These are phyloP conservation scores for Penicillium sp. DNA, from an alignment of 2,329 filamentous ascomycete species.

Conservation along the genomic window DNA sequence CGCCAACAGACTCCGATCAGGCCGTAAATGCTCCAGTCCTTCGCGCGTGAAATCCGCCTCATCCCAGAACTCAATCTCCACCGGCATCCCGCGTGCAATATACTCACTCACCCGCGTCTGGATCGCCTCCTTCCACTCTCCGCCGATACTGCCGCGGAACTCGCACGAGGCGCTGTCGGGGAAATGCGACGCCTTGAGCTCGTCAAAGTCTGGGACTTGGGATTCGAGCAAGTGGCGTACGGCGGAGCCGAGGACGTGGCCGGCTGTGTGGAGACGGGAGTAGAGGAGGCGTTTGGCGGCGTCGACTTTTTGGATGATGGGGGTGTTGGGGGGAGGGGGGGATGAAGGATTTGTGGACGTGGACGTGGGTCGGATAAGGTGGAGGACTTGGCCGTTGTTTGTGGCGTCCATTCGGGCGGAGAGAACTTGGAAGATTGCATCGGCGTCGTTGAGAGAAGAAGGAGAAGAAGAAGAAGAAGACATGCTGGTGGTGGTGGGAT, in stretches of 20 bases:
- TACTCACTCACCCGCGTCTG: conserved; percentile 57
- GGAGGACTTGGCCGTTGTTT: conserved; percentile 48
- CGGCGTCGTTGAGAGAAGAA: not conserved
- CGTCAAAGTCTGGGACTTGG: conserved; percentile 52
- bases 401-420: conserved; percentile 4
- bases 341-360: conserved; percentile 4
- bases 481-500: not conserved
- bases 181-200: conserved; percentile 67
- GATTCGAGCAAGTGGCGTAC: conserved; percentile 54
- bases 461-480: too few relatives aligned
- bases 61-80: conserved; percentile 63
- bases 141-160: conserved; percentile 62
- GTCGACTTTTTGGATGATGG: conserved; percentile 55
- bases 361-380: conserved; percentile 59
- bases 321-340: conserved; percentile 29
- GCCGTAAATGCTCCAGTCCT: conserved; percentile 52
- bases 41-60: conserved; percentile 54
- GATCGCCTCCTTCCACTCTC: conserved; percentile 56
- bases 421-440: not conserved
- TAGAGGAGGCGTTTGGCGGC: conserved; percentile 55
- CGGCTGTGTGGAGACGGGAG: conserved; percentile 66
- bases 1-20: conserved; percentile 41
- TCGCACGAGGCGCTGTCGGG: conserved; percentile 63
- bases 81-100: conserved; percentile 50
- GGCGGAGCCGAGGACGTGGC: conserved; percentile 64